Base-by-base conservation (phyloP, 75 land plant species). In the Sequoiadendron giganteum region DNA sequence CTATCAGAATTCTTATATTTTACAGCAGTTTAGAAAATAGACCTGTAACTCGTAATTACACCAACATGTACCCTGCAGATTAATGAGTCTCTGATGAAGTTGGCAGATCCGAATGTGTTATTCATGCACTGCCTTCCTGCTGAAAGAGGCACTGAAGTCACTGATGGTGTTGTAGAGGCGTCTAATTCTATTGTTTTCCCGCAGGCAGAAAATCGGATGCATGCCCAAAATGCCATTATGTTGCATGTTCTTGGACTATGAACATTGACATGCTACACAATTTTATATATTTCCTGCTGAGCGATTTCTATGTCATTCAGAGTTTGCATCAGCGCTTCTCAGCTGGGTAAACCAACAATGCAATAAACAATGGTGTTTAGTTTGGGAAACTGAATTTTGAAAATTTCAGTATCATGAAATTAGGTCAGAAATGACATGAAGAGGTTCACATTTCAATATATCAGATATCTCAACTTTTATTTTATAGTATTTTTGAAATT, bases 51-150 rank as follows among this genome's bases (percentile, higher is more conserved):
- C 34, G 56, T 45, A 85, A 85, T 10, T 25, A 30, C 40, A 32
- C 61, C 39, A 88, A 43, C 58, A 43, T 76, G n/a, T 70, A 32
- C 6, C 80, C 36, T 86, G 90, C 93, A 98, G 99, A 95, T 98
- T 85, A 89, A 98, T 88, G 97, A 98, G 88, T 89, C 91, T 28
- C 88, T 98, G 65, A 98, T 98, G 99, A 86, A 92, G 58, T 40
- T 93, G 30, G 99, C 99, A 25, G 99, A 99, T n/a, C 93, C 97
- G 14, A 86, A 98, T 73, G 99, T 96, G 54, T 96, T 88, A 58
- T 98, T 98, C 90, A 97, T 98, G 99, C 99, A 98, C 84, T 97
- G 99, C 80, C 90, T 98, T 85, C 99, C 99, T 42, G 99, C 99
- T 16, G 99, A 98, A 83, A 90, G 99, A 91, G 99, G 99, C 2